Percentiles rank a stretch among this genome's conserved stretches.
phyloP scores from a whole-genome alignment of 495 filamentous ascomycete species.

The Pseudoneurospora amorphoporcata region DNA sequence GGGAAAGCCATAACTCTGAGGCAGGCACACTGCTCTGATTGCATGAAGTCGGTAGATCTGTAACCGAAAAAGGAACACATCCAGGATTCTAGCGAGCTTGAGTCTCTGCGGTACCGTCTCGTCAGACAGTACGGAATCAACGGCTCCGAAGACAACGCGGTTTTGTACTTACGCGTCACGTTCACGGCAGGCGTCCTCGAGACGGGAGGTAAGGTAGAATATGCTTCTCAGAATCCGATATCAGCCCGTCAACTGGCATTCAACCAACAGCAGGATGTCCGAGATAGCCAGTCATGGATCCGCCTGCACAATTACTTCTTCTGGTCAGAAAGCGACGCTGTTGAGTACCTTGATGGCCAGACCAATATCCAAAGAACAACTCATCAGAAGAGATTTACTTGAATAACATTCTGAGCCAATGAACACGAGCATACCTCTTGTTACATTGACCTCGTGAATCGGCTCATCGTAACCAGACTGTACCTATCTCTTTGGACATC shows the following conservation, averaged over 20 bases:
- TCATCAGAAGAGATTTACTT: neutral
- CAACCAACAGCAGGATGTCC: neutral
- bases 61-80: neutral
- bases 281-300: neutral
- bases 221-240: neutral
- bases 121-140: neutral
- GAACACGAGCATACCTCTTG: neutral
- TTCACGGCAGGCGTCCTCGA: neutral
- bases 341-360: neutral
- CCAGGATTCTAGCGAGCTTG: neutral
- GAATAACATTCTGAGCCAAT: neutral
- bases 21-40: neutral
- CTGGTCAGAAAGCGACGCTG: neutral
- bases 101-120: neutral
- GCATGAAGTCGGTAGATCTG: neutral
- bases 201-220: neutral
- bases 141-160: neutral
- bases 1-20: neutral
- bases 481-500: neutral
- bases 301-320: neutral
- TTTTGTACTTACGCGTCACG: neutral
- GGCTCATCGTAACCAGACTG: neutral
- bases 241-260: neutral
- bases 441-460: neutral
- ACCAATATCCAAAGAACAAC: neutral